Evolutionary conservation across 495 filamentous ascomycete species (phyloP).

Genomic region (Podospora pseudoanserina): DNA sequence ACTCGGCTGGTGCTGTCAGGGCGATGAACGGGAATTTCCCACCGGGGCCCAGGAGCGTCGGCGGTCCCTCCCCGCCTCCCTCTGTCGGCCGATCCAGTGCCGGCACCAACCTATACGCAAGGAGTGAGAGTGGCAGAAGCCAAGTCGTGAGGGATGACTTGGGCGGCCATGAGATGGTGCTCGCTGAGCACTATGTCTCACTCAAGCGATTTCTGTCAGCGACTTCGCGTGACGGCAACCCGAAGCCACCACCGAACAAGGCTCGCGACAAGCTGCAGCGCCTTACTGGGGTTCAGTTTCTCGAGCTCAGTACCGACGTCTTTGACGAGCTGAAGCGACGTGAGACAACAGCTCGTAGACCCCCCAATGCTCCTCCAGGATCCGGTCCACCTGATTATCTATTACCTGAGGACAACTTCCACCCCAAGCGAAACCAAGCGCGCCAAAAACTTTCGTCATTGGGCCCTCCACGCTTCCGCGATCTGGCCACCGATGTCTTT

Average conservation of each 20-base stretch:
- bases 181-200: slow-evolving; percentile 77
- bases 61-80: slow-evolving; percentile 77
- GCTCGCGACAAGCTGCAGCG: slow-evolving; percentile 90
- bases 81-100: slow-evolving; percentile 76
- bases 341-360: slow-evolving; percentile 55
- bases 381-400: slow-evolving; percentile 62
- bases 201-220: slow-evolving; percentile 73
- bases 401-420: slow-evolving; percentile 79
- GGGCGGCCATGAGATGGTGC: slow-evolving; percentile 41
- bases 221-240: slow-evolving; percentile 68
- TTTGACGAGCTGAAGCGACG: slow-evolving; percentile 91
- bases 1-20: slow-evolving; percentile 59
- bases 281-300: slow-evolving; percentile 86
- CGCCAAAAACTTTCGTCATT: slow-evolving; percentile 89
- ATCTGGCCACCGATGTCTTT: slow-evolving; percentile 92
- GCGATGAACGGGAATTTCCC: slow-evolving; percentile 56
- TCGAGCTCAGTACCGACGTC: slow-evolving; percentile 95
- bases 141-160: slow-evolving; percentile 44
- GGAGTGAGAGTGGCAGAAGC: slow-evolving; percentile 58
- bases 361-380: slow-evolving; percentile 53
- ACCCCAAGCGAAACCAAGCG: slow-evolving; percentile 95
- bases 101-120: slow-evolving; percentile 63
- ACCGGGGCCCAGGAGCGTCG: slow-evolving; percentile 45
- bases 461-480: slow-evolving; percentile 76
- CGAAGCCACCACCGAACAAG: slow-evolving; percentile 71